A percentile compares a stretch with the other conserved stretches of the same genome.
Evolutionary conservation across 768 basidiomycete genomes (phyloP).

Genomic region (Naematelia aurantialba): DNA sequence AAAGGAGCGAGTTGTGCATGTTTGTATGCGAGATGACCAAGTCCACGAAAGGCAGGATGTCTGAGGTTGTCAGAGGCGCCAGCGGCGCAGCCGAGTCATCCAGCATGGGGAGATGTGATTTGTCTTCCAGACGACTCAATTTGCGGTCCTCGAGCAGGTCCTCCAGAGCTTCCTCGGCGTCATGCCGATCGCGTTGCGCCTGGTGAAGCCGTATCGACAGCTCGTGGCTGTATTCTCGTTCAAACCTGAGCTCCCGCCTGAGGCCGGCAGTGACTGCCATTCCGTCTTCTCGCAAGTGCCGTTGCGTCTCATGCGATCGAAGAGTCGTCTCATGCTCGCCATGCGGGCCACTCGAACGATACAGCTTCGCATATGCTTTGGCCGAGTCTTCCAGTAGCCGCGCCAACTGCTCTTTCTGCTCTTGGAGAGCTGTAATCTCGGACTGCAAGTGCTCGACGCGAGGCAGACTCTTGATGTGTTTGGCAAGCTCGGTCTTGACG

Average conservation of each 20-base stretch:
- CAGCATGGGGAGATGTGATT: background rate
- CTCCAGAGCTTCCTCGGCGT: background rate
- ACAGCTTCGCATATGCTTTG: conserved; percentile 13
- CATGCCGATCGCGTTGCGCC: background rate
- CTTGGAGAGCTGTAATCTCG: background rate
- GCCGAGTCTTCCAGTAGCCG: conserved; percentile 18
- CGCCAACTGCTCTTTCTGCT: conserved; percentile 15
- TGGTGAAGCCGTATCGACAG: background rate
- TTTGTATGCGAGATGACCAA: conserved; percentile 8
- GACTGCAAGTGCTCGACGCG: background rate
- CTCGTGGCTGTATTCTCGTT: background rate
- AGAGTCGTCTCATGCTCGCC: background rate
- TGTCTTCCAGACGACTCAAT: background rate
- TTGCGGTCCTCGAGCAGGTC: conserved; percentile 7
- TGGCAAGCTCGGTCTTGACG: background rate
- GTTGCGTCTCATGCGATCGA: background rate
- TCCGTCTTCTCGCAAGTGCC: background rate
- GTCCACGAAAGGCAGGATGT: conserved; percentile 13
- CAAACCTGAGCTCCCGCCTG: conserved; percentile 1
- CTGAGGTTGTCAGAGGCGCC: background rate
- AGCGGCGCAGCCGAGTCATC: background rate
- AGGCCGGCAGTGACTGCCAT: background rate
- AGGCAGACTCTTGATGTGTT: background rate
- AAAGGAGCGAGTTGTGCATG: conserved; percentile 8
- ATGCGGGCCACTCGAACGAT: conserved; percentile 6